Percentiles rank a stretch among this genome's conserved stretches.
Conservation (phyloP, 352 stramenopile genomes). For the Phytophthora rubi region DNA sequence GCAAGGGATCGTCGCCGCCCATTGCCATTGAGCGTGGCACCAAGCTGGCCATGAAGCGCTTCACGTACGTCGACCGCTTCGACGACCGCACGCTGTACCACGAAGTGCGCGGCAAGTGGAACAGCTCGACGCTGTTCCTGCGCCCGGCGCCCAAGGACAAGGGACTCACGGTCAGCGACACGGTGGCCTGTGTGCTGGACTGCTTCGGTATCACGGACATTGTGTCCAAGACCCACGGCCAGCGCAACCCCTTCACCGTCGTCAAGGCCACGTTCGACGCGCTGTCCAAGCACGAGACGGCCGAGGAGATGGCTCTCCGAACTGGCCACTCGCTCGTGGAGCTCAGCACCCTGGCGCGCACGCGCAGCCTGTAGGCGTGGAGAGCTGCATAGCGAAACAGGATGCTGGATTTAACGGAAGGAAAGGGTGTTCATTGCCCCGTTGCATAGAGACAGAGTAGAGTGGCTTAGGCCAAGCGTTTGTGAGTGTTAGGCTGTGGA, state of each 20-base stretch:
- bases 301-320: constrained; percentile 94
- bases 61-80: constrained; percentile 96
- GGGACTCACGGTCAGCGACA: constrained; percentile 81
- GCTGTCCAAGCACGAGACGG: constrained; percentile 93
- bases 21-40: constrained; percentile 91
- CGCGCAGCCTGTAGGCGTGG: constrained; percentile 65
- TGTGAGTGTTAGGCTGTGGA: constrained; percentile 21
- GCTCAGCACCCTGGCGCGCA: constrained; percentile 77
- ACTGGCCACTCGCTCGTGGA: constrained; percentile 88
- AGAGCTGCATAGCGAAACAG: constrained; percentile 6
- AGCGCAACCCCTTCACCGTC: constrained; percentile 95
- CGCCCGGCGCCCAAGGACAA: constrained; percentile 76
- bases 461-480: constrained; percentile 21
- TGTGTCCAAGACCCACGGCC: constrained; percentile 92
- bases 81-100: constrained; percentile 90
- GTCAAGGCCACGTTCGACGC: constrained; percentile 96
- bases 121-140: constrained; percentile 94
- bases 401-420: constrained; percentile 29
- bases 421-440: constrained; percentile 21
- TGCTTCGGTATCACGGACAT: constrained; percentile 95
- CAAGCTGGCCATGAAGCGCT: constrained; percentile 92
- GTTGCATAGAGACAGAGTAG: constrained; percentile 38
- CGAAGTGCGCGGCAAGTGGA: constrained; percentile 95
- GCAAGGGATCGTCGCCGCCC: constrained; percentile 88
- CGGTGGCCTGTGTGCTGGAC: constrained; percentile 80